Base-by-base conservation (phyloP, 768 basidiomycete genomes). In the Kwoniella sp. region DNA sequence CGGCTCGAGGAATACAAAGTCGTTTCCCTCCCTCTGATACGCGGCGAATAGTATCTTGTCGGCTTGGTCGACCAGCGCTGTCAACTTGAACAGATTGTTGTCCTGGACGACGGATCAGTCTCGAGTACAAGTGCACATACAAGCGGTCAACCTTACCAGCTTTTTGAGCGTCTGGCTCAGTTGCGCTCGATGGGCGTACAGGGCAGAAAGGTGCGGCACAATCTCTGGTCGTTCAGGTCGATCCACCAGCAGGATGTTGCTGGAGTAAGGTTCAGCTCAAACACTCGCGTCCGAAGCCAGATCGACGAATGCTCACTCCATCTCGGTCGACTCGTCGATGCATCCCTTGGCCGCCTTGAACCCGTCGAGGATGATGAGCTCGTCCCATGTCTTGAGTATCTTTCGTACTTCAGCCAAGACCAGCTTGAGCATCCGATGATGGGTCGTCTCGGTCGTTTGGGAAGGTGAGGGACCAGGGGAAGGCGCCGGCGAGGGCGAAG, bases 341-440 rank as follows among this genome's bases (percentile, higher is more conserved):
- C 89, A 77, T 46, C 78, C 81, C 54, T 80, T 83, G 7, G 80
- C 82, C n/a, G 85, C 81, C 60, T 83, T 87, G 32, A 89, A 74
- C 7, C 89, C 89, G 65, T 92, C 88, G 12, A 84, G 65, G 9
- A 86, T 77, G 1, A 90, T 83, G 37, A 91, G 77, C 60, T 89
- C 85, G 59, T 90, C 86, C 89, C 89, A 93, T 46, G 83, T 86
- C 51, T 81, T 78, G 8, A 84, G 74, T 15, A 81, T 78, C 11
- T 77, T 74, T 2, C 80, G 81, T 14, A 91, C 66, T 60, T 91
- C 88, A 27, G 82, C 82, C 28, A 92, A 73, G 3, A 82, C 74
- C 1, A 82, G 77, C 44, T 87, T 77, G n/a, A 83, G 76, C 77
- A 83, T 88, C 12, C 89, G 82, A 70, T 92, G 89, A 71, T 82